Evolutionary conservation across 352 stramenopile species (phyloP), one percentile per base, ranked within the genome.

Genomic region (Chrysophaeum taylorii): DNA sequence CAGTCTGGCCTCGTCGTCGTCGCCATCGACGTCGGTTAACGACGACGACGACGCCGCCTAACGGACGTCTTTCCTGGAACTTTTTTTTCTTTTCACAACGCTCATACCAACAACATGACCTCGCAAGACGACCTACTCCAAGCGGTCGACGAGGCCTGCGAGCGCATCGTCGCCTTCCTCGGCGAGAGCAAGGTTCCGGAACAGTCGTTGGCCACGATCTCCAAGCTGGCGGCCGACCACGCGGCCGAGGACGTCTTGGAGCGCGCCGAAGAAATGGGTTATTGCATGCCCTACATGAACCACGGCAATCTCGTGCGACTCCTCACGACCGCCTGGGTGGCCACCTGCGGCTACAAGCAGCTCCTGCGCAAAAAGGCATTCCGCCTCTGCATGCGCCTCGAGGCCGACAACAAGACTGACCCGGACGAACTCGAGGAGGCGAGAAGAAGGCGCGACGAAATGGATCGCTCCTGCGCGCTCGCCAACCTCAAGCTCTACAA

Each of bases 61-160:
- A n/a, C n/a, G 82, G 15, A 83, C 70, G 37, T 64, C 57, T 39
- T 83, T 75, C 23, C 81, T 60, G 25, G 77, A 77, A 68, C 73
- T 77, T 53, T 71, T 80, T 77, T 85, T 79, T 42, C 68, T 64
- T 25, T 79, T 66, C 75, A 84, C 82, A 35, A 84, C 78, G 53
- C 77, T 76, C n/a, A n/a, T n/a, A n/a, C n/a, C n/a, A n/a, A n/a
- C n/a, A n/a, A n/a, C 41, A 48, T 14, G 41, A 57, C 31, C 18
- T 57, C 45, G 9, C 12, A 12, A 25, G 45, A 57, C 12, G 45
- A 57, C 18, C 23, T 57, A 25, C n/a, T 25, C 18, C 45, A 27
- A 25, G 45, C 45, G 9, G 31, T 57, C 18, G 45, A 57, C 12
- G 45, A 57, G 45, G 23, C 45, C 9, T 57, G 50, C 50, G 50